Evolutionary conservation across 192 early-diverging fungal species (phyloP), one percentile per base, ranked within the genome.

Genomic region (Phycomyces blakesleeanus): DNA sequence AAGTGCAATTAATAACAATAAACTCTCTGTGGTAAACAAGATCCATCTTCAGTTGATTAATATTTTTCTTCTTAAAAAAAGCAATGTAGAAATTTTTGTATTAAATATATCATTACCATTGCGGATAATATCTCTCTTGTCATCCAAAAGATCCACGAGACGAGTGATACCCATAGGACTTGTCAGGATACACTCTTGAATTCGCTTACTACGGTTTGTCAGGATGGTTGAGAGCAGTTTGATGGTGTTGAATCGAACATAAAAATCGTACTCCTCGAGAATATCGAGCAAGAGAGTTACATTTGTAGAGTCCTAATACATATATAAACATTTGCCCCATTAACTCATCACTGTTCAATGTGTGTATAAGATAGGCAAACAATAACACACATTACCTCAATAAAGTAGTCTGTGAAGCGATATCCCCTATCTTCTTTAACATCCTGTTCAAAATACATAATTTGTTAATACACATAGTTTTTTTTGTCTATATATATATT

Each of bases 81-180:
- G n/a, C n/a, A 59, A 59, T 16, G 26, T 5, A 27, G 14, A 5
- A 5, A 25, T 18, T 11, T 34, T 42, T 50, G 3, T 21, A 1
- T 26, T 49, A 25, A 16, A 18, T 55, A 14, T 41, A 15, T 9
- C 7, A 70, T 55, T 69, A 89, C 92, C 92, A 79, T 96, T 99
- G 62, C 97, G 85, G 56, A 99, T 93, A 72, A 96, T 93, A 52
- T 99, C 97, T 47, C 92, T 86, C 52, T 83, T 83, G 64, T 97
- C 95, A 49, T 95, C 91, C 57, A 99, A 79, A 47, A 99, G 76
- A 71, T 96, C 96, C 61, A 99, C 95, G 34, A 99, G 82, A 22
- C 92, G 85, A 0, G 87, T 83, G 54, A 92, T 86, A 18, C 90
- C 91, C 63, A 88, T 87, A 5, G 97, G 95, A 49, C 84, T 85